A percentile compares a stretch with the other conserved stretches of the same genome.
Evolutionary conservation across 208 protist species (phyloP).

Genomic region (Histomonas meleagridis): DNA sequence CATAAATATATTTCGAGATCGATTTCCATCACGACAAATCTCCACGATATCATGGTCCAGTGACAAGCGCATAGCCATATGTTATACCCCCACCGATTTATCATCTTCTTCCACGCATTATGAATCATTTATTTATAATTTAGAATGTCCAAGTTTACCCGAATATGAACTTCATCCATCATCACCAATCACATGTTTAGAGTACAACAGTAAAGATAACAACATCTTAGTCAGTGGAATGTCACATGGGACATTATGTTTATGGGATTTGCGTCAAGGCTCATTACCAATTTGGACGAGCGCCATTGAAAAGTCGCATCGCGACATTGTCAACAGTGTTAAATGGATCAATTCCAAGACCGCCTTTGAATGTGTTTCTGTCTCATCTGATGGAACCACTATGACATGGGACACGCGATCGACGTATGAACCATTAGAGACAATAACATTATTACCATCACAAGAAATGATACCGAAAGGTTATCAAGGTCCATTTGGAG

Average conservation of each 20-base stretch:
- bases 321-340: background rate
- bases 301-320: background rate
- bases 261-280: slow-evolving; percentile 25
- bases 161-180: slow-evolving; percentile 12
- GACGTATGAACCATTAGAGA: background rate
- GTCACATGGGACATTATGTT: background rate
- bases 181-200: background rate
- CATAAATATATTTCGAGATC: background rate
- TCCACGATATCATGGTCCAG: background rate
- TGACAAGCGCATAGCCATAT: background rate
- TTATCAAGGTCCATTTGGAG: background rate
- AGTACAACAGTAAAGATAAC: slow-evolving; percentile 9
- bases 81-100: background rate
- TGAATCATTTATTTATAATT: slow-evolving; percentile 9
- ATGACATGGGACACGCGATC: slow-evolving; percentile 26
- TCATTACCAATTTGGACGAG: background rate
- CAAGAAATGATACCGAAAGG: background rate
- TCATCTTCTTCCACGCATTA: background rate
- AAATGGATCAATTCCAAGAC: slow-evolving; percentile 7
- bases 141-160: background rate
- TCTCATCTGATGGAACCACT: background rate
- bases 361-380: slow-evolving; percentile 26
- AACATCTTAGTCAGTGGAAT: slow-evolving; percentile 20
- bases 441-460: background rate
- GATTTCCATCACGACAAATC: background rate